Evolutionary conservation across 352 stramenopile genomes (phyloP).

Genomic region (Aphanomyces astaci): DNA sequence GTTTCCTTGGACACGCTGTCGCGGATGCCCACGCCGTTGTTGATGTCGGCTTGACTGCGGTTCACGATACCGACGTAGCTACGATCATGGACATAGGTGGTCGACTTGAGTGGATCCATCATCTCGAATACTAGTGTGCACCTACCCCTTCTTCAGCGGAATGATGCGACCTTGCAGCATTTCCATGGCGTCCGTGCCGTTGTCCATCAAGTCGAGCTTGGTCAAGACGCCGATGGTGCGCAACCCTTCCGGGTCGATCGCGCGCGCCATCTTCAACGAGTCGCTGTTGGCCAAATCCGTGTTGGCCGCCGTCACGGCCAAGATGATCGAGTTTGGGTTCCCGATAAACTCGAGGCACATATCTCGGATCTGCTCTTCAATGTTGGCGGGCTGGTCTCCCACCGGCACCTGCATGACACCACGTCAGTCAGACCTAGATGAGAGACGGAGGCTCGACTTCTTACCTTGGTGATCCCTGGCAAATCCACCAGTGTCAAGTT

Average conservation of each 20-base stretch:
- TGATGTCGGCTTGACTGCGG: constrained; percentile 97
- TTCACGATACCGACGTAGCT: constrained; percentile 95
- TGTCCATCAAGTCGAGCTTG: constrained; percentile 99
- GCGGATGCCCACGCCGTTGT: constrained; percentile 91
- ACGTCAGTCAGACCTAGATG: neutral
- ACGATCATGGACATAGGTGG: neutral
- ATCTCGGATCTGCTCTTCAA: constrained; percentile 98
- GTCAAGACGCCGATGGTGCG: constrained; percentile 99
- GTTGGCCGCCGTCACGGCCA: constrained; percentile 98
- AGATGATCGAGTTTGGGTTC: constrained; percentile 99
- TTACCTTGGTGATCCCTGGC: constrained; percentile 93
- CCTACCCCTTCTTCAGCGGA: constrained; percentile 94
- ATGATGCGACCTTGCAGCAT: constrained; percentile 97
- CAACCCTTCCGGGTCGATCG: constrained; percentile 88
- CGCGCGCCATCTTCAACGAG: constrained; percentile 94
- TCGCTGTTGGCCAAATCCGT: constrained; percentile 99
- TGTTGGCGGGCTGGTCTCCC: constrained; percentile 98
- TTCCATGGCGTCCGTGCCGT: constrained; percentile 96
- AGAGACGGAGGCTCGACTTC: neutral
- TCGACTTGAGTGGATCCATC: neutral
- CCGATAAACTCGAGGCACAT: constrained; percentile 98
- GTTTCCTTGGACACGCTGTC: constrained; percentile 94
- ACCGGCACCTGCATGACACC: constrained; percentile 84
- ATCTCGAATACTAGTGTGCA: too few relatives aligned
- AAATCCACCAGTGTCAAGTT: constrained; percentile 99